A percentile compares a stretch with the other conserved stretches of the same genome.
Conservation (phyloP, 139 green algal genomes). For the Tetraselmis striata region DNA sequence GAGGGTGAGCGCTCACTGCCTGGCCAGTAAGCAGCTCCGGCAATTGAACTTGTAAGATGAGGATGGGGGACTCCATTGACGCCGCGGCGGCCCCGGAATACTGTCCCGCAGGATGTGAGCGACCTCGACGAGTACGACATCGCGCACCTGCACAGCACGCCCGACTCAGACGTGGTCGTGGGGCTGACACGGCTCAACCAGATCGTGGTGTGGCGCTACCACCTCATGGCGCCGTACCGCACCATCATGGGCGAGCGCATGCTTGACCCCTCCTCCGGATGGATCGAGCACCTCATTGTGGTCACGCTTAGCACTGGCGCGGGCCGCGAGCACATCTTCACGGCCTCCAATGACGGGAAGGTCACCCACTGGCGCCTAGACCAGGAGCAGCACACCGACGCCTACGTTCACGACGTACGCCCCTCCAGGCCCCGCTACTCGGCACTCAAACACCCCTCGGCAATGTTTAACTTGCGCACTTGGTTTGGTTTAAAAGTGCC, state of each 20-base stretch:
- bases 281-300: constrained; percentile 52
- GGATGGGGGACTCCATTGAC: too few relatives aligned
- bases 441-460: too few relatives aligned
- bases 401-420: constrained; percentile 31
- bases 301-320: constrained; percentile 9
- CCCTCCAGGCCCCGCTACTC: too few relatives aligned
- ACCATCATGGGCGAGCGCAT: constrained; percentile 4
- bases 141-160: constrained; percentile 39
- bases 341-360: constrained; percentile 19
- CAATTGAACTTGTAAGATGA: too few relatives aligned
- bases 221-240: constrained; percentile 44
- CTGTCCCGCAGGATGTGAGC: not conserved
- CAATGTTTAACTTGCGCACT: too few relatives aligned
- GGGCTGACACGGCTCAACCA: constrained; percentile 35
- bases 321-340: constrained; percentile 32
- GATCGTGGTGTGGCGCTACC: constrained; percentile 61
- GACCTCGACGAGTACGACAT: not conserved
- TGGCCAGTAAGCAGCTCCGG: too few relatives aligned
- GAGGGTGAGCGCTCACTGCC: too few relatives aligned
- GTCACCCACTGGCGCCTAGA: constrained; percentile 56
- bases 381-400: constrained; percentile 56
- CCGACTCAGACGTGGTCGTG: constrained; percentile 51
- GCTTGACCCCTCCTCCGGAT: constrained; percentile 7
- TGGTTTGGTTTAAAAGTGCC: too few relatives aligned
- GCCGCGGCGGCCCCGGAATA: too few relatives aligned